These are phyloP conservation scores for Venturiaceae sp. DNA, from an alignment of 2,329 filamentous ascomycete genomes.

Conservation along the genomic window DNA sequence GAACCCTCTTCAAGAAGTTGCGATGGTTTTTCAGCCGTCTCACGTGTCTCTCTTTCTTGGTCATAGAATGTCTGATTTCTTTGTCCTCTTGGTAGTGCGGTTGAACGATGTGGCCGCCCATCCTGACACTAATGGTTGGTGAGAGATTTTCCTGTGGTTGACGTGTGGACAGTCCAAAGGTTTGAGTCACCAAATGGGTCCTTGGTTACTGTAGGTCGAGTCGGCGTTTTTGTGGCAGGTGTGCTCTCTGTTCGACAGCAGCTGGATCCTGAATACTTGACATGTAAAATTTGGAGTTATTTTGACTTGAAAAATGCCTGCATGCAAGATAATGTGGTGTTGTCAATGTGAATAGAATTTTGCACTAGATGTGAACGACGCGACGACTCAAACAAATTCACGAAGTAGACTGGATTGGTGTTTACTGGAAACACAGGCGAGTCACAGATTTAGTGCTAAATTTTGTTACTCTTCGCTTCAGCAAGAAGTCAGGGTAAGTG, in stretches of 20 bases:
- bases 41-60: background rate
- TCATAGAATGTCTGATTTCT: background rate
- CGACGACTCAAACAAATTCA: background rate
- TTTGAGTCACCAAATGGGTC: background rate
- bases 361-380: background rate
- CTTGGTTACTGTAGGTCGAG: background rate
- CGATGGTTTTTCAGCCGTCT: background rate
- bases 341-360: background rate
- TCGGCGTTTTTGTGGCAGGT: background rate
- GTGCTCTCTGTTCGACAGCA: background rate
- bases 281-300: background rate
- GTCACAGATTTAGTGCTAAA: no score
- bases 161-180: background rate
- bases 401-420: no score
- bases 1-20: background rate
- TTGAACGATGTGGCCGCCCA: background rate
- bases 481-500: no score
- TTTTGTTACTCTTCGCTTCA: no score
- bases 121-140: background rate
- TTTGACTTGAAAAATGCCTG: background rate
- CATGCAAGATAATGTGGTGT: background rate
- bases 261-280: background rate
- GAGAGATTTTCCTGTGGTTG: background rate
- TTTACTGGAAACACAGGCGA: no score
- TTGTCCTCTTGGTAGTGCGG: background rate